These are phyloP conservation scores for Golubevia sp. DNA, from an alignment of 1,284 basidiomycete species.

Conservation along the genomic window DNA sequence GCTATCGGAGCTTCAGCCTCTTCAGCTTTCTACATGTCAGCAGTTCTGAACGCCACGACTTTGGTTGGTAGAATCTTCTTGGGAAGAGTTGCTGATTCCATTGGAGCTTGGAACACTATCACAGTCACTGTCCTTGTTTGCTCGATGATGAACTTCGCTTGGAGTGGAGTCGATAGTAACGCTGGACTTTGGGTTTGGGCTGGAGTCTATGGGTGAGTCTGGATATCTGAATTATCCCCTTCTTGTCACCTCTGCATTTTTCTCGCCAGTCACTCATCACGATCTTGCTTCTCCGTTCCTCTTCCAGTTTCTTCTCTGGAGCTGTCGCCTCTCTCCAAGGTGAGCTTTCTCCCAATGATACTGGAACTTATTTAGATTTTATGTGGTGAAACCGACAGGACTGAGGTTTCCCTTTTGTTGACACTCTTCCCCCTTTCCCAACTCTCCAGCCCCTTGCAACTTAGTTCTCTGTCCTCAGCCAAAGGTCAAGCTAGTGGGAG, in stretches of 20 bases:
- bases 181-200: not conserved
- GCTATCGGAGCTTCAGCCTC: slow-evolving; percentile 1
- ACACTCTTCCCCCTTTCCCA: not conserved
- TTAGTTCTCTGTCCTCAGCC: not conserved
- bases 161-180: not conserved
- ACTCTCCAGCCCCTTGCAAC: not conserved
- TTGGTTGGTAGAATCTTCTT: slow-evolving; percentile 8
- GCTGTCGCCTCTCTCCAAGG: not conserved
- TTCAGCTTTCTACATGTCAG: slow-evolving; percentile 7
- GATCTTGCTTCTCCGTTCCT: not conserved
- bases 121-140: not conserved
- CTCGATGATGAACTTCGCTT: not conserved
- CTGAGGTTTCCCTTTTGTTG: too few species aligned
- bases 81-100: slow-evolving; percentile 2
- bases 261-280: not conserved
- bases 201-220: not conserved
- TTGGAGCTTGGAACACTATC: not conserved
- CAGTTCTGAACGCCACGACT: slow-evolving; percentile 9
- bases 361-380: not conserved
- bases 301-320: slow-evolving; percentile 1
- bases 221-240: not conserved
- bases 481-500: not conserved
- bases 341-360: not conserved
- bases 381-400: not conserved
- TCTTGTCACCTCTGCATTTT: not conserved